phyloP scores from a whole-genome alignment of 2,329 filamentous ascomycete species.

The Trichoderma harzianum region DNA sequence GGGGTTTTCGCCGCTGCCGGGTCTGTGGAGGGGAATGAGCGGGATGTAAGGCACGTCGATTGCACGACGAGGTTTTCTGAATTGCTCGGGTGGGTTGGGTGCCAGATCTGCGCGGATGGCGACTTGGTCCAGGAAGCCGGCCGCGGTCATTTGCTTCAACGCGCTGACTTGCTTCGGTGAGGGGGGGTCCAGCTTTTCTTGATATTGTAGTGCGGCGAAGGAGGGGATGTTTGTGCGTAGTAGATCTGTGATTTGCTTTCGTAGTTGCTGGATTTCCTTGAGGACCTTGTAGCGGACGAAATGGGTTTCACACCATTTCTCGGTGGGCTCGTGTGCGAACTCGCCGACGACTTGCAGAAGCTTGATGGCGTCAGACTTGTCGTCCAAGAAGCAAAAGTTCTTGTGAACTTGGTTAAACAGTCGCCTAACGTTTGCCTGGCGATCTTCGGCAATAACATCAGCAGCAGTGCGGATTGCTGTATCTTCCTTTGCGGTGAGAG shows the following conservation, averaged over 20 bases:
- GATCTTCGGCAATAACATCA: slow-evolving; percentile 69
- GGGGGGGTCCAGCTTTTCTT: slow-evolving; percentile 56
- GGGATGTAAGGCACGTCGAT: slow-evolving; percentile 92
- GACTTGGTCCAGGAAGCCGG: slow-evolving; percentile 91
- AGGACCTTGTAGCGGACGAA: slow-evolving; percentile 87
- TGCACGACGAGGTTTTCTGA: slow-evolving; percentile 72
- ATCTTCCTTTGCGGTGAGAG: slow-evolving; percentile 45
- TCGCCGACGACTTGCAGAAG: slow-evolving; percentile 84
- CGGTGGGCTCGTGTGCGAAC: slow-evolving; percentile 70
- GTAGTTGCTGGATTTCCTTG: slow-evolving; percentile 79
- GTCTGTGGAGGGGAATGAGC: slow-evolving; percentile 63
- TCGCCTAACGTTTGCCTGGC: slow-evolving; percentile 60
- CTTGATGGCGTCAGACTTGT: slow-evolving; percentile 84
- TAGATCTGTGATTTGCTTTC: slow-evolving; percentile 77
- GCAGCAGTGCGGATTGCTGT: slow-evolving; percentile 57
- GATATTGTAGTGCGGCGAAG: slow-evolving; percentile 55
- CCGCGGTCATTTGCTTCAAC: slow-evolving; percentile 86
- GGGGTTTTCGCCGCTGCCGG: slow-evolving; percentile 47
- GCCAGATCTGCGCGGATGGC: slow-evolving; percentile 88
- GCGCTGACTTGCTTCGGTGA: slow-evolving; percentile 69
- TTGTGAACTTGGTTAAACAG: slow-evolving; percentile 69
- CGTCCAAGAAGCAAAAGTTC: slow-evolving; percentile 76
- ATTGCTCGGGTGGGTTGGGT: slow-evolving; percentile 64
- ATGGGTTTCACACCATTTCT: slow-evolving; percentile 74
- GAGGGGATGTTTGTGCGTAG: slow-evolving; percentile 70